phyloP scores from a whole-genome alignment of 1,284 basidiomycete species.

The Moesziomyces sp. region DNA sequence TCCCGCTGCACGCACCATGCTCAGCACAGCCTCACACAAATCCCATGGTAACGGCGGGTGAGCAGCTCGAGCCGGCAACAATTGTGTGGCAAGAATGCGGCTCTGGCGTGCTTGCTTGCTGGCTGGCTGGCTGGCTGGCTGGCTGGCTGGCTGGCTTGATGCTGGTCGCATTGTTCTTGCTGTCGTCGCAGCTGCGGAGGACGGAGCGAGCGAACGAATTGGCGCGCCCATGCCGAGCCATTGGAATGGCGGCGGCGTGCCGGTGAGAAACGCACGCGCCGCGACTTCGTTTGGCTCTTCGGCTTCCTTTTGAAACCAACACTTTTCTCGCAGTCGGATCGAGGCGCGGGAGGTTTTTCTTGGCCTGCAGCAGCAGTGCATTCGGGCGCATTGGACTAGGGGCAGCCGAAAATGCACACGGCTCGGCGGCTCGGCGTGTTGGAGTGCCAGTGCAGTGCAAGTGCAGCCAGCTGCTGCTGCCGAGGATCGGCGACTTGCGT shows the following conservation, averaged over 20 bases:
- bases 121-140: background rate
- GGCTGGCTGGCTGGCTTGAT: background rate
- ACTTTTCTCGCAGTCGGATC: background rate
- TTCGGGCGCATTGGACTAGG: background rate
- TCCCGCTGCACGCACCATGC: no score
- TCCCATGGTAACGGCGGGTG: background rate
- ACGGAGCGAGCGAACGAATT: background rate
- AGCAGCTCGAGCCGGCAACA: background rate
- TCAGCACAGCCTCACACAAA: no score
- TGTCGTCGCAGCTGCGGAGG: background rate
- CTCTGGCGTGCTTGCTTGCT: background rate
- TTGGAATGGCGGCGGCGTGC: slow-evolving; percentile 23
- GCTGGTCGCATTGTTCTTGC: no score
- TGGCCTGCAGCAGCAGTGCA: slow-evolving; percentile 13
- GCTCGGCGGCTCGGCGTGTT: slow-evolving; percentile 7
- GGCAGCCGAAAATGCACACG: background rate
- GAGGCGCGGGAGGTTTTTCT: background rate
- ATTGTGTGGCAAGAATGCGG: background rate
- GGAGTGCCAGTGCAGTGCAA: no score
- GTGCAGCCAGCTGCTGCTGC: no score
- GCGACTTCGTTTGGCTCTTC: background rate
- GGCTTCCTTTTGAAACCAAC: slow-evolving; percentile 26
- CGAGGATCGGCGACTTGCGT: slow-evolving; percentile 12
- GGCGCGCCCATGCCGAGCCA: slow-evolving; percentile 11
- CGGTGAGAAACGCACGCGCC: background rate